These are phyloP conservation scores for Penicillium egyptiacum DNA, from an alignment of 495 filamentous ascomycete species.

Conservation along the genomic window DNA sequence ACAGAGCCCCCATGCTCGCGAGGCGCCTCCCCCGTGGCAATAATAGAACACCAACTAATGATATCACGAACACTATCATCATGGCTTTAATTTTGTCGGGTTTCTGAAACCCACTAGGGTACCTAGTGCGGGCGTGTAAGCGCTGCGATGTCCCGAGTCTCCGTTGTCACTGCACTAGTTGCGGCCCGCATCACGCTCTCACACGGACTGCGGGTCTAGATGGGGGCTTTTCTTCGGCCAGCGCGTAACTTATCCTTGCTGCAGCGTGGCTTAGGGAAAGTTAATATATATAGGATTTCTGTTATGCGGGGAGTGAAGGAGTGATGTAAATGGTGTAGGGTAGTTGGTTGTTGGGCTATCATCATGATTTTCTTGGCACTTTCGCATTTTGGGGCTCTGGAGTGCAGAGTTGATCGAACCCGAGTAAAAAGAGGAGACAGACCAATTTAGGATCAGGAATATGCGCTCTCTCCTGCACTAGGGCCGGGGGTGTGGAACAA, in stretches of 20 bases:
- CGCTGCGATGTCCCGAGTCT: slow-evolving; percentile 7
- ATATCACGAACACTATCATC: not conserved
- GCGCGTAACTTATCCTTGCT: slow-evolving; percentile 3
- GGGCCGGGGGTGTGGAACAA: not conserved
- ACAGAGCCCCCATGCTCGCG: slow-evolving; percentile 4
- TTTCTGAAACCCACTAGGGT: slow-evolving; percentile 14
- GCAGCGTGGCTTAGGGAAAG: not conserved
- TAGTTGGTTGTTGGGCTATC: not conserved
- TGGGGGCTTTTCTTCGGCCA: not conserved
- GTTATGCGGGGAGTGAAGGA: not conserved
- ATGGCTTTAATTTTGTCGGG: not conserved
- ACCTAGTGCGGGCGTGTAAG: slow-evolving; percentile 17
- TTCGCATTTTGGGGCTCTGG: not conserved
- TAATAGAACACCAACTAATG: slow-evolving; percentile 6
- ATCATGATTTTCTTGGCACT: not conserved
- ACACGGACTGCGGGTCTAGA: slow-evolving; percentile 13
- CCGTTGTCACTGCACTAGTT: slow-evolving; percentile 12
- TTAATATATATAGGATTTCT: not conserved
- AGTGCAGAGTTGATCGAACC: not conserved
- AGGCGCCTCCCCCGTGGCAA: slow-evolving; percentile 8
- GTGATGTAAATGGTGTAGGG: not conserved
- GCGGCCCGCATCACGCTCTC: slow-evolving; percentile 14
- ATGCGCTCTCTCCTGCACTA: not conserved
- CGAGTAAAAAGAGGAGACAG: not conserved
- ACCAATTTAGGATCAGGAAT: not conserved